phyloP scores from a whole-genome alignment of 2,329 filamentous ascomycete species.

The Zalaria obscura region DNA sequence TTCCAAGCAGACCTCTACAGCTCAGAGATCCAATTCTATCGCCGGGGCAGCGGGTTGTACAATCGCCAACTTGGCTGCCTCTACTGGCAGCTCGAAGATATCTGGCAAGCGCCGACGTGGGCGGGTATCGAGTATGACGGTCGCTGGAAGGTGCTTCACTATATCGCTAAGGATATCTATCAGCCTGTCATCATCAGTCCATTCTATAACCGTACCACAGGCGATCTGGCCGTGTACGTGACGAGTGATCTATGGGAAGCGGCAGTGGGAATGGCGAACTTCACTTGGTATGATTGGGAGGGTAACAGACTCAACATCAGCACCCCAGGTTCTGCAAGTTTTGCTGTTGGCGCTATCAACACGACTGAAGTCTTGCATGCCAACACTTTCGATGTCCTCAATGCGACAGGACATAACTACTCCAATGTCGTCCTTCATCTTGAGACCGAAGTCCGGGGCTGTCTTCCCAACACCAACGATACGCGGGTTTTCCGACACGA shows the following conservation, averaged over 20 bases:
- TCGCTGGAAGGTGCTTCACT: slow-evolving; percentile 48
- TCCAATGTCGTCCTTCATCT: slow-evolving; percentile 29
- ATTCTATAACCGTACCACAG: slow-evolving; percentile 37
- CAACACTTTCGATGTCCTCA: slow-evolving; percentile 22
- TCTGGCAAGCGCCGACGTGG: slow-evolving; percentile 52
- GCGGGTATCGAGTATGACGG: slow-evolving; percentile 49
- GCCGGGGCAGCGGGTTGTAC: slow-evolving; percentile 41
- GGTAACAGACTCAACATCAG: slow-evolving; percentile 29
- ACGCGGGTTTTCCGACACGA: slow-evolving; percentile 32
- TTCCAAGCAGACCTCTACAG: slow-evolving; percentile 52
- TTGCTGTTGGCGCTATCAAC: slow-evolving; percentile 38
- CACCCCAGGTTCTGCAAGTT: slow-evolving; percentile 18
- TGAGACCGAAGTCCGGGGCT: slow-evolving; percentile 30
- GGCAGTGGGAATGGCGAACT: slow-evolving; percentile 29
- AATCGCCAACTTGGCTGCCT: slow-evolving; percentile 45
- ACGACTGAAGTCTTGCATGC: slow-evolving; percentile 32
- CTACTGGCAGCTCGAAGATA: slow-evolving; percentile 54
- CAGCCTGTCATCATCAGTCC: slow-evolving; percentile 44
- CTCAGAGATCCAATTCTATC: slow-evolving; percentile 46
- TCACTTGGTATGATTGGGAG: slow-evolving; percentile 38
- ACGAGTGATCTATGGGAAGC: slow-evolving; percentile 43
- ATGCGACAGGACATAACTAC: slow-evolving; percentile 12
- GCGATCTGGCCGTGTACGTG: slow-evolving; percentile 38
- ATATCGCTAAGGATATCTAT: slow-evolving; percentile 43
- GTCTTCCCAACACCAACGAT: slow-evolving; percentile 29